Percentiles rank a stretch among this genome's conserved stretches.
Conservation (phyloP, 768 basidiomycete species). For the Strobilomyces confusus region DNA sequence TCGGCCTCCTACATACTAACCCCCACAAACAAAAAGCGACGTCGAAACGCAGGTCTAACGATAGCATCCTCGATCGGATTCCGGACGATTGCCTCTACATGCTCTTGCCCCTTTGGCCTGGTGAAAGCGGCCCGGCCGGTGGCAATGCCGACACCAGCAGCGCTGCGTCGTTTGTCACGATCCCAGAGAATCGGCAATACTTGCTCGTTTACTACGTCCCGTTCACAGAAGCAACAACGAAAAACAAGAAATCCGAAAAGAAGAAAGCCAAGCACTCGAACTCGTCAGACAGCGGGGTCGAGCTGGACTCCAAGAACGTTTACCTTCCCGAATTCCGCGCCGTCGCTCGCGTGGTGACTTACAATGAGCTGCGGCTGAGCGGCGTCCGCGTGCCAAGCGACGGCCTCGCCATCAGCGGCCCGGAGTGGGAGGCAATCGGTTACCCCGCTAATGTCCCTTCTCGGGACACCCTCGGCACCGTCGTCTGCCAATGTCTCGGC, state of each 20-base stretch:
- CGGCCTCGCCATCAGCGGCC: conserved; percentile 65
- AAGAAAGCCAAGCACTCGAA: conserved; percentile 31
- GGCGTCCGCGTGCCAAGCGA: conserved; percentile 71
- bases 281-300: conserved; percentile 24
- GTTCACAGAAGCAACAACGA: conserved; percentile 24
- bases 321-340: conserved; percentile 65
- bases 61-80: conserved; percentile 55
- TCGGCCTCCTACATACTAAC: conserved; percentile 65
- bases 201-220: conserved; percentile 80
- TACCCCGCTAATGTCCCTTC: conserved; percentile 24
- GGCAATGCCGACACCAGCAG: conserved; percentile 19
- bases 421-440: conserved; percentile 47
- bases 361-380: conserved; percentile 67
- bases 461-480: conserved; percentile 36
- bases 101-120: conserved; percentile 82
- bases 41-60: conserved; percentile 16
- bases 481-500: conserved; percentile 57
- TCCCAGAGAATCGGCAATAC: conserved; percentile 55
- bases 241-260: conserved; percentile 25
- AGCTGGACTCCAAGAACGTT: conserved; percentile 43
- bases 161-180: conserved; percentile 37
- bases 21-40: conserved; percentile 29
- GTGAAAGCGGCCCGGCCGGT: conserved; percentile 56
- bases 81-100: conserved; percentile 73
- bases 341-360: conserved; percentile 67